Evolutionary conservation across 2,329 filamentous ascomycete species (phyloP).

Genomic region (Arachnomyces sp.): DNA sequence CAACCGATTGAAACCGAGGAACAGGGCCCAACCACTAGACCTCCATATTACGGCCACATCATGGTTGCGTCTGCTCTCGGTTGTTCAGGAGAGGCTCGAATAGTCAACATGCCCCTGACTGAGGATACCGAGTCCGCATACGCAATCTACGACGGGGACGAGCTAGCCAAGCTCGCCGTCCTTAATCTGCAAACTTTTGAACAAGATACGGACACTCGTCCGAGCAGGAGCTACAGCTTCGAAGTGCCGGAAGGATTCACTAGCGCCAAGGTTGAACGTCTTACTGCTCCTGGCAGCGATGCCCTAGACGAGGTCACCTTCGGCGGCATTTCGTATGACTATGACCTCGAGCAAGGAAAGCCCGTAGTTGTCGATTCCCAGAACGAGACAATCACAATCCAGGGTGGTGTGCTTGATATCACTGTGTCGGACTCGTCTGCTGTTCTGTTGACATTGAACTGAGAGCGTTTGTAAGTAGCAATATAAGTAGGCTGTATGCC

Average conservation of each 20-base stretch:
- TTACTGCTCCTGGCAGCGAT: slow-evolving; percentile 57
- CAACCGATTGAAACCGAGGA: slow-evolving; percentile 12
- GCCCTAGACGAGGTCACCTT: slow-evolving; percentile 55
- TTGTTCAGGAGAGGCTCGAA: slow-evolving; percentile 1
- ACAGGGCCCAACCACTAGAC: slow-evolving; percentile 6
- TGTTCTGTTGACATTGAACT: no score
- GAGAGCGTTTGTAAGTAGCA: no score
- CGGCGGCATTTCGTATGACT: slow-evolving; percentile 56
- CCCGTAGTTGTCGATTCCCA: no score
- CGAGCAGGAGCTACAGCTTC: slow-evolving; percentile 18
- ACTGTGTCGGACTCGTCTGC: no score
- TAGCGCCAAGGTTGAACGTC: slow-evolving; percentile 37
- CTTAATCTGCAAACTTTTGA: slow-evolving; percentile 56
- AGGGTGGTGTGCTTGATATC: no score
- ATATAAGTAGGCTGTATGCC: no score
- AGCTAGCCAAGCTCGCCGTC: slow-evolving; percentile 44
- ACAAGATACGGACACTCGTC: slow-evolving; percentile 42
- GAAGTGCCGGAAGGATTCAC: slow-evolving; percentile 17
- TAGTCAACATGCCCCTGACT: slow-evolving; percentile 23
- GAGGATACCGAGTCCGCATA: slow-evolving; percentile 46
- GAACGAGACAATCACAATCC: no score
- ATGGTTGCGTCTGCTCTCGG: slow-evolving; percentile 12
- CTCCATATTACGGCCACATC: slow-evolving; percentile 16
- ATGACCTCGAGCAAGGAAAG: slow-evolving; percentile 48
- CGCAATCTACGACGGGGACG: slow-evolving; percentile 43